Percentiles rank a stretch among this genome's conserved stretches.
phyloP scores from a whole-genome alignment of 495 filamentous ascomycete genomes.

The Penicillium nucicola region DNA sequence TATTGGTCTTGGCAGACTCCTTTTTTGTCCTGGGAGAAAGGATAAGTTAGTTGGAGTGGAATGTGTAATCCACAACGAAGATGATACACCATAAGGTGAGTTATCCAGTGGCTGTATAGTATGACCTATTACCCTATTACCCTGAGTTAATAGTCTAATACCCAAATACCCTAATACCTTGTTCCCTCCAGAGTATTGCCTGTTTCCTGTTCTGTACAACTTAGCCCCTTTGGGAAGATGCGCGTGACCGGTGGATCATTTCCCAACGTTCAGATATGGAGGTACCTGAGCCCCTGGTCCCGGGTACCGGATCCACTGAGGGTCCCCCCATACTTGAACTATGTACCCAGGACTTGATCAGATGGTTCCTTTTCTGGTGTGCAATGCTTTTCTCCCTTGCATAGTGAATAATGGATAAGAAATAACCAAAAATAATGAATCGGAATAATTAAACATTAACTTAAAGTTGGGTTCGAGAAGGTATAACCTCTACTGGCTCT shows the following conservation, averaged over 20 bases:
- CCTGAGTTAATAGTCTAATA: too few relatives aligned
- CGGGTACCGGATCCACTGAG: conserved; percentile 2
- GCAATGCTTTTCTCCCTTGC: neutral
- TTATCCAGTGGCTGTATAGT: too few relatives aligned
- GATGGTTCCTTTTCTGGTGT: neutral
- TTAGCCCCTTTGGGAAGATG: conserved; percentile 9
- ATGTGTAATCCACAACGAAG: neutral
- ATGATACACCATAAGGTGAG: too few relatives aligned
- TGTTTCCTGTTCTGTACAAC: neutral
- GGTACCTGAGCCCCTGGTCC: conserved; percentile 1
- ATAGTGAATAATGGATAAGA: too few relatives aligned
- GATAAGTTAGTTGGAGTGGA: neutral
- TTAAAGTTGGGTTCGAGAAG: too few relatives aligned
- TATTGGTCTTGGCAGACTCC: conserved; percentile 15
- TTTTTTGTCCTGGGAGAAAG: neutral
- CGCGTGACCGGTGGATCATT: conserved; percentile 40
- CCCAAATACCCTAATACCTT: too few relatives aligned
- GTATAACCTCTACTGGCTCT: too few relatives aligned
- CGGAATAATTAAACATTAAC: neutral
- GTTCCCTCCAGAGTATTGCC: too few relatives aligned
- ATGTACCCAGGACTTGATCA: neutral
- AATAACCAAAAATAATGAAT: too few relatives aligned
- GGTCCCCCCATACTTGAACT: neutral
- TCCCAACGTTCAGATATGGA: conserved; percentile 7
- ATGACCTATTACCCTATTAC: too few relatives aligned